Evolutionary conservation across 148 eudicot species (phyloP), one percentile per base, ranked within the genome.

Genomic region (Rhododendron griersonianum): DNA sequence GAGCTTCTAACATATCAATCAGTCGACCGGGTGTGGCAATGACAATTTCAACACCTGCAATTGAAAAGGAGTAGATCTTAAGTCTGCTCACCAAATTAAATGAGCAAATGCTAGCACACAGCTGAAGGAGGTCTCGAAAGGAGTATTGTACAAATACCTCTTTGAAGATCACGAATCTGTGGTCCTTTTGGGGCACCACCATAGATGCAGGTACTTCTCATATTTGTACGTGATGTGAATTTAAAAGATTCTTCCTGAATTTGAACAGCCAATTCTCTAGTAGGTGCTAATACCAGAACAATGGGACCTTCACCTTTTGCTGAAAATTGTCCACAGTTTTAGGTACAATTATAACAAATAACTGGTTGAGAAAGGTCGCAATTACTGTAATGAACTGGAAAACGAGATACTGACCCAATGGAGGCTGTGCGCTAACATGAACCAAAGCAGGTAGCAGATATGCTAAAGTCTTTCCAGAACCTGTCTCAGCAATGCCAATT

Each of bases 111-210:
- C 50, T 28, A 25, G 28, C 23, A 39, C 57, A 1, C 50, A 82
- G 19, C 28, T 37, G 41, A 83, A 50, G 11, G 14, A 78, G 35
- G 39, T 3, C 41, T 74, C 44, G 13, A 61, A 73, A 78, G 30
- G 61, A 83, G 33, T 78, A 63, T 8, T 28, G 45, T 11, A 50
- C 37, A 83, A 44, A 59, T 76, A 98, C 99, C 98, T 91, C 93
- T 90, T 91, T 90, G 93, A 83, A 97, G 98, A 90, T 94, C 98
- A 85, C 99, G 98, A 76, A 95, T 98, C 87, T 98, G 99, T 41
- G 98, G 98, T 84, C 99, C 99, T 90, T 95, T 98, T 11, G 99
- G 99, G 44, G 98, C 99, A 83, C 99, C 98, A 78, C 99, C 99
- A 90, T 98, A 98, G 61, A 98, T 86, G 84, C 99, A 98, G 47